Conservation (phyloP, 2,329 filamentous ascomycete species). For the Ceratocystis diversiconidia region DNA sequence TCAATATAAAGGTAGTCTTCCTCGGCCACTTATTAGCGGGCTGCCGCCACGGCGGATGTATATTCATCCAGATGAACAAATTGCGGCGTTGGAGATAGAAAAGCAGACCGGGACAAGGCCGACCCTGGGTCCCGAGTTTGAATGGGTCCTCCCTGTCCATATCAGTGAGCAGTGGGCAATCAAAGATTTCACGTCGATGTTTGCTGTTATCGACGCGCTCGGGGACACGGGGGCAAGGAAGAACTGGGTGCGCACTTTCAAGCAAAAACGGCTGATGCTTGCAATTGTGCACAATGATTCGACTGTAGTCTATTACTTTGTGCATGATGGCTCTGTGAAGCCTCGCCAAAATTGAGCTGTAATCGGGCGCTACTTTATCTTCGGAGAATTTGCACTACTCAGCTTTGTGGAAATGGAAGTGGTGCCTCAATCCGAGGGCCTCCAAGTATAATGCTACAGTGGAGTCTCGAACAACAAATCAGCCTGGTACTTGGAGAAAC, state of each 20-base stretch:
- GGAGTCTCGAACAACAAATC: not conserved
- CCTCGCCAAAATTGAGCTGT: slow-evolving; percentile 56
- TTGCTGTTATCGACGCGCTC: slow-evolving; percentile 42
- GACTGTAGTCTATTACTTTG: slow-evolving; percentile 70
- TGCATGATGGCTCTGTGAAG: slow-evolving; percentile 79
- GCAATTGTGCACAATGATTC: slow-evolving; percentile 67
- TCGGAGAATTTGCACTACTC: not conserved
- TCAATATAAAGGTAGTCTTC: slow-evolving; percentile 5
- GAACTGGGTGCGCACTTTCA: slow-evolving; percentile 32
- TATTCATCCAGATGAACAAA: slow-evolving; percentile 70
- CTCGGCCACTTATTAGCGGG: slow-evolving; percentile 53
- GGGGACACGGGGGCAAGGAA: slow-evolving; percentile 20
- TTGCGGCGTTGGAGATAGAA: slow-evolving; percentile 51
- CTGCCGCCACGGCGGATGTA: slow-evolving; percentile 61
- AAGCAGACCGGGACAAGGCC: slow-evolving; percentile 33
- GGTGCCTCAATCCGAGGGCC: no score
- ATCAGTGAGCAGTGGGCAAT: slow-evolving; percentile 60
- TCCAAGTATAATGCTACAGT: not conserved
- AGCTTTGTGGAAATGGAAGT: not conserved
- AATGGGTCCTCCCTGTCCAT: slow-evolving; percentile 67
- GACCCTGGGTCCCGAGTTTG: slow-evolving; percentile 41
- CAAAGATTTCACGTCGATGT: slow-evolving; percentile 50
- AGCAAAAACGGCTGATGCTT: slow-evolving; percentile 56
- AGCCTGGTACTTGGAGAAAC: not conserved
- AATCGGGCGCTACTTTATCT: not conserved